Conservation (phyloP, 768 basidiomycete species). For the Amanita brunnescens region DNA sequence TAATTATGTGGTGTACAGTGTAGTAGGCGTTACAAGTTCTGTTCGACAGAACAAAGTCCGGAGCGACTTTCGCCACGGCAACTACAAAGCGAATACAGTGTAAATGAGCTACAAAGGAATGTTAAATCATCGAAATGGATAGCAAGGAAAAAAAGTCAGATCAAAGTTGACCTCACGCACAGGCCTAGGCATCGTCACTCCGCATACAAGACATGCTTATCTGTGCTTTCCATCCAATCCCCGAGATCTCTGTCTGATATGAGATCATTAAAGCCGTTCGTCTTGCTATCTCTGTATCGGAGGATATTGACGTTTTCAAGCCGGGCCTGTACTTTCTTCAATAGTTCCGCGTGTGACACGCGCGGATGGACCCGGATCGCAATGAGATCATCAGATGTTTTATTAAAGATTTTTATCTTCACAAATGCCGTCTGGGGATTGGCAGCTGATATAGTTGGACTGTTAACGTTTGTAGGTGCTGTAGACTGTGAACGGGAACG, state of each 20-base stretch:
- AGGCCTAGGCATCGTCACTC: slow-evolving; percentile 29
- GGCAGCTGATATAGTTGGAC: slow-evolving; percentile 65
- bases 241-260: slow-evolving; percentile 55
- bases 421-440: slow-evolving; percentile 84
- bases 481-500: slow-evolving; percentile 54
- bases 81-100: slow-evolving; percentile 2
- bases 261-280: slow-evolving; percentile 55
- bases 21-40: slow-evolving; percentile 1
- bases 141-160: background rate
- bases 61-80: background rate
- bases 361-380: slow-evolving; percentile 94
- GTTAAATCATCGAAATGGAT: background rate
- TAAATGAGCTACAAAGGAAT: background rate
- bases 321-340: slow-evolving; percentile 87
- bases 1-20: background rate
- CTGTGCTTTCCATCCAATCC: slow-evolving; percentile 68
- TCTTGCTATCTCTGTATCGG: slow-evolving; percentile 67
- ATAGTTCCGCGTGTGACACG: slow-evolving; percentile 77
- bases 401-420: slow-evolving; percentile 98
- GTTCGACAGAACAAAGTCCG: background rate
- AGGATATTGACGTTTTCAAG: slow-evolving; percentile 63
- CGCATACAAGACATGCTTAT: slow-evolving; percentile 79
- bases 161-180: background rate
- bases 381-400: slow-evolving; percentile 87
- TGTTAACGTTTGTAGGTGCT: slow-evolving; percentile 43